These are phyloP conservation scores for Populus davidiana DNA, from an alignment of 345 rosid genomes.

Conservation along the genomic window DNA sequence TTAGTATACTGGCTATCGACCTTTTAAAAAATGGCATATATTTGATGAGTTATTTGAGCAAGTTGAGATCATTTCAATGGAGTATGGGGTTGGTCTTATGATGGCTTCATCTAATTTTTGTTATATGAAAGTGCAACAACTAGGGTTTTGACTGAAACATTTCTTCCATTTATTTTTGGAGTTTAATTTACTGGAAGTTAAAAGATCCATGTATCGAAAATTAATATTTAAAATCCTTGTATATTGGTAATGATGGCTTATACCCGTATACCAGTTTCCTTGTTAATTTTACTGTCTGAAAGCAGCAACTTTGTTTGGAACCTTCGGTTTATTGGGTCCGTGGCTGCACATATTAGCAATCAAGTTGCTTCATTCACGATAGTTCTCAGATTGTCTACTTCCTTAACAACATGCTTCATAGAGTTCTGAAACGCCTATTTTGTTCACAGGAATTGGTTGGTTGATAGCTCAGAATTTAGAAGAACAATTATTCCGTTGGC, in stretches of 20 bases:
- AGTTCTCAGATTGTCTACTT: background rate
- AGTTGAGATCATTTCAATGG: background rate
- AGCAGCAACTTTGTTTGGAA: background rate
- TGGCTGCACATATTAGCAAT: background rate
- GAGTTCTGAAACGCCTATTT: slow-evolving; percentile 1
- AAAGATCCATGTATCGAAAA: background rate
- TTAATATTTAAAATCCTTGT: background rate
- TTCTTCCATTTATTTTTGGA: background rate
- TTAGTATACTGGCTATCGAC: background rate
- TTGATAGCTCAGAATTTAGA: slow-evolving; percentile 79
- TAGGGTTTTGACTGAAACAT: background rate
- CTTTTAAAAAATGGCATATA: background rate
- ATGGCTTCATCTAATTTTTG: background rate
- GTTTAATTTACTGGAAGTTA: background rate
- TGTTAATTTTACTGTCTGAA: background rate
- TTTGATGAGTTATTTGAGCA: background rate
- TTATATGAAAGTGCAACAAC: background rate
- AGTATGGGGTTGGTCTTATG: background rate
- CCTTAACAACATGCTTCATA: background rate
- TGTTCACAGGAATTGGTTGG: slow-evolving; percentile 68
- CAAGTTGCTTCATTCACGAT: background rate
- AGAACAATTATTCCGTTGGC: slow-evolving; percentile 88
- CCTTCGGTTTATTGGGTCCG: background rate
- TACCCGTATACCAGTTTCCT: background rate
- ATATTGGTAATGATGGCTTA: background rate